Base-by-base conservation (phyloP, 2,329 filamentous ascomycete species). In the Sporothrix phasma region DNA sequence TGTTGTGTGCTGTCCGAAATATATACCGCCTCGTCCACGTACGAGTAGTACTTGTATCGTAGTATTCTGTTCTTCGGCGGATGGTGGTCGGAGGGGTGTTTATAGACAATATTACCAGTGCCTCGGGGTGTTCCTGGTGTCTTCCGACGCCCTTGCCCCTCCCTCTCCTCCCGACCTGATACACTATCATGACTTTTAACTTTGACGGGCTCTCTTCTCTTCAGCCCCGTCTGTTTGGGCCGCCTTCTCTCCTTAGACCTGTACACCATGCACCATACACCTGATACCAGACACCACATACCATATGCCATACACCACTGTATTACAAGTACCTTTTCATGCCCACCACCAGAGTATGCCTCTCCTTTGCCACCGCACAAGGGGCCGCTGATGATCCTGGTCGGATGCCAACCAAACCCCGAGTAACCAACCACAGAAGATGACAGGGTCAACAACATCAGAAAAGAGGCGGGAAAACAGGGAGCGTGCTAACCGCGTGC, bases 21-120 rank as follows among this genome's bases (percentile, higher is more conserved):
- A 61, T 61, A 61, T 61, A 61, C 58, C 58, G 41, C 58, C 8
- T 39, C 59, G 26, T n/a, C n/a, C n/a, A n/a, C n/a, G 29, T 19
- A 4, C 10, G 29, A 29, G 15, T 37, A 4, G 34, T 17, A 17
- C 26, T 39, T 8, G 43, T 6, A 24, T 26, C 26, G 15, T n/a
- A n/a, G n/a, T n/a, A n/a, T n/a, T n/a, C n/a, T n/a, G n/a, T n/a
- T n/a, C n/a, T n/a, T n/a, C n/a, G n/a, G n/a, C n/a, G n/a, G n/a
- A 15, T 29, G 41, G 31, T 5, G n/a, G 8, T 11, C 31, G 53
- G 34, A 26, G 53, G 53, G 19, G 34, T 43, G 22, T 22, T 41
- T 58, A 37, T 10, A 17, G 22, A 2, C 22, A n/a, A n/a, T n/a
- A n/a, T n/a, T n/a, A n/a, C n/a, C n/a, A n/a, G n/a, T n/a, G n/a